A percentile compares a stretch with the other conserved stretches of the same genome.
phyloP scores from a whole-genome alignment of 345 rosid species.

The Cochlearia excelsa region DNA sequence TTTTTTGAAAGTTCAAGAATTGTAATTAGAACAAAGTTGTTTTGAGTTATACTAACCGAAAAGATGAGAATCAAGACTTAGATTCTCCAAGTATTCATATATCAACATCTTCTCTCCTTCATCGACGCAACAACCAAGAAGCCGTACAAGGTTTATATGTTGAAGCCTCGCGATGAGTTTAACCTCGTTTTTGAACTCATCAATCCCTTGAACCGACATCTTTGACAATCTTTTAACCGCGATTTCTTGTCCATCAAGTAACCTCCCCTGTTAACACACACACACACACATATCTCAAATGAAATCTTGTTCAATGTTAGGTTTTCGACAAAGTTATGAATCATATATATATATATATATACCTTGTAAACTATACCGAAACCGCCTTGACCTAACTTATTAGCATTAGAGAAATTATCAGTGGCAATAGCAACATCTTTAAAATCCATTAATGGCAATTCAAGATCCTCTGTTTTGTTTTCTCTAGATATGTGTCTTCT shows the following conservation, averaged over 20 bases:
- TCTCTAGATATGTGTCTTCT: conserved; percentile 48
- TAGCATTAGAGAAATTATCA: conserved; percentile 9
- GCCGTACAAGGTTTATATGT: conserved; percentile 72
- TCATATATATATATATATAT: neutral
- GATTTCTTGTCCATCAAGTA: conserved; percentile 58
- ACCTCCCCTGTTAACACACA: conserved; percentile 41
- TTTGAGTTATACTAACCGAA: conserved; percentile 48
- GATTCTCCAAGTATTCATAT: conserved; percentile 79
- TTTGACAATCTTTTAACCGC: conserved; percentile 81
- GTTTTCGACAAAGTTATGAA: neutral
- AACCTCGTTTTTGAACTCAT: conserved; percentile 86
- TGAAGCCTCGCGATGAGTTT: conserved; percentile 76
- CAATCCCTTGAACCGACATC: conserved; percentile 65
- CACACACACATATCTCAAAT: neutral
- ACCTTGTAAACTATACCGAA: conserved; percentile 90
- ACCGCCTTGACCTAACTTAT: conserved; percentile 45
- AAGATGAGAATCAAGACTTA: conserved; percentile 65
- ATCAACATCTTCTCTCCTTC: conserved; percentile 70
- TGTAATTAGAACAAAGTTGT: neutral
- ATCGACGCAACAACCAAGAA: conserved; percentile 66
- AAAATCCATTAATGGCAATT: conserved; percentile 32
- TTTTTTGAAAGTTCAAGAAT: too few species aligned
- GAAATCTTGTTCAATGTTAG: neutral
- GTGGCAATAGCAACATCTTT: conserved; percentile 28
- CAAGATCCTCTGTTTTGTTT: conserved; percentile 19